Conservation (phyloP, 352 stramenopile genomes). For the Blastocystis sp. region DNA sequence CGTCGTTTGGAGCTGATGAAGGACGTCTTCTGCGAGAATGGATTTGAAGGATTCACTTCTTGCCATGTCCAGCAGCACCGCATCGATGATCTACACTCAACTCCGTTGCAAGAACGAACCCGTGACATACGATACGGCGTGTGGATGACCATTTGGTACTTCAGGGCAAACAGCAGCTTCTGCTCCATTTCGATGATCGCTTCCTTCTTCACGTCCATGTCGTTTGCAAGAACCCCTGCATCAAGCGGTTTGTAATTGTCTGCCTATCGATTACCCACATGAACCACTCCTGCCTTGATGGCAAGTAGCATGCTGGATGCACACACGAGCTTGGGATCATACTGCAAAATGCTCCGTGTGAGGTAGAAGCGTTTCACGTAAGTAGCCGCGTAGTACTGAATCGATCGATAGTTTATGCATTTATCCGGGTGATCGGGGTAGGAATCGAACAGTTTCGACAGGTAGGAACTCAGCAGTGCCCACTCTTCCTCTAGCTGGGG, state of each 20-base stretch:
- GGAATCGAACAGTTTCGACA: slow-evolving; percentile 22
- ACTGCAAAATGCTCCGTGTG: slow-evolving; percentile 26
- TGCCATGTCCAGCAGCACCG: neutral
- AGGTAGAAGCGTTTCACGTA: slow-evolving; percentile 58
- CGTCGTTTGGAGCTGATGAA: neutral
- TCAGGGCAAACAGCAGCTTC: slow-evolving; percentile 24
- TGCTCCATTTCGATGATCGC: slow-evolving; percentile 41
- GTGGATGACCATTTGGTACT: slow-evolving; percentile 46
- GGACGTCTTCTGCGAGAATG: neutral
- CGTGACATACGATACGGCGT: slow-evolving; percentile 9
- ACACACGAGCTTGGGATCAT: neutral
- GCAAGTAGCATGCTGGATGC: slow-evolving; percentile 11
- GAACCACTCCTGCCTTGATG: neutral
- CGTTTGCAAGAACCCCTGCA: neutral
- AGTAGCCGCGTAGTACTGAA: slow-evolving; percentile 18
- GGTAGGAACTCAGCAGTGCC: slow-evolving; percentile 1
- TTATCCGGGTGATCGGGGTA: neutral
- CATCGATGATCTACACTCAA: slow-evolving; percentile 9
- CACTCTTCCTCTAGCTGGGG: slow-evolving; percentile 31
- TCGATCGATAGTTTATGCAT: neutral
- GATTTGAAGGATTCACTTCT: neutral
- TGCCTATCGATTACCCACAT: neutral
- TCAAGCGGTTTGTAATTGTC: slow-evolving; percentile 21
- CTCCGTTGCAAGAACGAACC: neutral
- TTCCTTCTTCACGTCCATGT: neutral